phyloP scores from a whole-genome alignment of 129 eudicot genomes.

The Gnaphalium uliginosum region DNA sequence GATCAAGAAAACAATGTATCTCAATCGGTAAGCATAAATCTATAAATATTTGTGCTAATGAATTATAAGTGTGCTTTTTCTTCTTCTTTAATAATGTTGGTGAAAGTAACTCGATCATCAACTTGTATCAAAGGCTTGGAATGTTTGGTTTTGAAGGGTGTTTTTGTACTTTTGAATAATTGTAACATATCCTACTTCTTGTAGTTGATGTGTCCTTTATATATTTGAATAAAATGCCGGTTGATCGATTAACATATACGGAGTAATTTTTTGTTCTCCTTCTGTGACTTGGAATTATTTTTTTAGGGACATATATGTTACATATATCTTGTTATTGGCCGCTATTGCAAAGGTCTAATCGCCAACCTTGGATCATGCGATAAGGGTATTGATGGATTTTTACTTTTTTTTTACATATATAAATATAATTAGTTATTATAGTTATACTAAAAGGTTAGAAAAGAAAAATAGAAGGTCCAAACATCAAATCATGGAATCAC shows the following conservation, averaged over 20 bases:
- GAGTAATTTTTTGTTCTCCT: too few relatives aligned
- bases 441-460: too few relatives aligned
- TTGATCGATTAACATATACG: background rate
- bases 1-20: background rate
- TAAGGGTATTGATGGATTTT: too few relatives aligned
- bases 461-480: too few relatives aligned
- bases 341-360: too few relatives aligned
- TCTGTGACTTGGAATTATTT: too few relatives aligned
- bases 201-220: conserved; percentile 26
- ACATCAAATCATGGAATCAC: too few relatives aligned
- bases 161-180: background rate
- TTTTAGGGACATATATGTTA: too few relatives aligned
- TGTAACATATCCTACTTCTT: conserved; percentile 23
- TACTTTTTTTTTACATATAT: too few relatives aligned
- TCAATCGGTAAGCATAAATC: conserved; percentile 25
- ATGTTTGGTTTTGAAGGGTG: conserved; percentile 6
- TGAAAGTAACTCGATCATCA: conserved; percentile 11
- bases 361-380: too few relatives aligned
- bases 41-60: conserved; percentile 13
- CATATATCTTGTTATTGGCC: too few relatives aligned
- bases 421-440: too few relatives aligned
- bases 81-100: background rate
- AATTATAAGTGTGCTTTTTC: background rate
- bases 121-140: conserved; percentile 16
- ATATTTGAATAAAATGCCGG: conserved; percentile 21